Conservation (phyloP, 1,139 yeast genomes). For the Tardiomyces depauwii region DNA sequence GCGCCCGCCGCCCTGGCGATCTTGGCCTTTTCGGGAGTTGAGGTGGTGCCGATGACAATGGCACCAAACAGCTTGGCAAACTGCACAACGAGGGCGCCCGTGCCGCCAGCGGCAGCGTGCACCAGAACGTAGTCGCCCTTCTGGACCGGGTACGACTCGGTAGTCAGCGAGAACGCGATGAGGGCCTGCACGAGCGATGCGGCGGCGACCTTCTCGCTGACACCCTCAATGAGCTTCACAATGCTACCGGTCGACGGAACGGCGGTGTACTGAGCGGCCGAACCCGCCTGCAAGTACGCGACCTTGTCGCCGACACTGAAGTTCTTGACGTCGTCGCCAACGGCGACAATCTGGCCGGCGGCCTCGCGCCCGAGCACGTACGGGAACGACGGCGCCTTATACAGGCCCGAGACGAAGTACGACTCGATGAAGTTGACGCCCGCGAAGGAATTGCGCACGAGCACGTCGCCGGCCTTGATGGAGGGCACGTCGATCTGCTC, state of each 20-base stretch:
- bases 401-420: slow-evolving; percentile 70
- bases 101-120: slow-evolving; percentile 96
- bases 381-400: slow-evolving; percentile 46
- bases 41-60: slow-evolving; percentile 73
- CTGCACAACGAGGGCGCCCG: slow-evolving; percentile 68
- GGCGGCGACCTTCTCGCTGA: slow-evolving; percentile 44
- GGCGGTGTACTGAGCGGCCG: slow-evolving; percentile 74
- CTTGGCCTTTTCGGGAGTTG: slow-evolving; percentile 43
- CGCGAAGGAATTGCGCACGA: slow-evolving; percentile 59
- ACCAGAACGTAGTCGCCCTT: slow-evolving; percentile 60
- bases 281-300: slow-evolving; percentile 36
- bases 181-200: slow-evolving; percentile 60
- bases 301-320: slow-evolving; percentile 64
- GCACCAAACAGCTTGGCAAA: slow-evolving; percentile 55
- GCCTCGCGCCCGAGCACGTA: slow-evolving; percentile 75
- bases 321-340: slow-evolving; percentile 48
- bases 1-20: slow-evolving; percentile 64
- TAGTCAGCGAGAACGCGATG: slow-evolving; percentile 62
- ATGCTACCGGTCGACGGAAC: slow-evolving; percentile 18
- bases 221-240: slow-evolving; percentile 38
- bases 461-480: slow-evolving; percentile 42
- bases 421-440: slow-evolving; percentile 80
- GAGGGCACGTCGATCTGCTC: slow-evolving; percentile 47
- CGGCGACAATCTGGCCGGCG: slow-evolving; percentile 58
- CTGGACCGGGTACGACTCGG: slow-evolving; percentile 55